Percentiles rank a stretch among this genome's conserved stretches.
Conservation (phyloP, 257 asterid genomes). For the Fraxinus quadrangulata region DNA sequence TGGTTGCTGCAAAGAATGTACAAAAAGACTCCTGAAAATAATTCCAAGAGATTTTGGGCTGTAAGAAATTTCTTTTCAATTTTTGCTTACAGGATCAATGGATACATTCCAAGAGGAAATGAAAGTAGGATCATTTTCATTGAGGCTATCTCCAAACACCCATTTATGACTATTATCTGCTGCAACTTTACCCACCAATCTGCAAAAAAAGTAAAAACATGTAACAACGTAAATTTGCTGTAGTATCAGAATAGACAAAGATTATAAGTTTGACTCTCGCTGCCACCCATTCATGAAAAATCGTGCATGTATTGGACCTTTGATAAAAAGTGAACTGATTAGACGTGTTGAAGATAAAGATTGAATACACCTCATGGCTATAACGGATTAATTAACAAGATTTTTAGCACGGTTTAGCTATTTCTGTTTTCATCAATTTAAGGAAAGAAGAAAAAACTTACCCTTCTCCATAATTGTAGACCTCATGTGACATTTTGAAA, state of each 20-base stretch:
- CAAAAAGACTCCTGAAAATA: conserved; percentile 12
- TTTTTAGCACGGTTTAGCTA: too few relatives aligned
- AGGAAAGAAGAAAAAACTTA: conserved; percentile 16
- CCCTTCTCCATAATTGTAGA: conserved; percentile 90
- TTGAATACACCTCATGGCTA: not conserved
- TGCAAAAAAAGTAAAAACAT: conserved; percentile 23
- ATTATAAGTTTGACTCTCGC: too few relatives aligned
- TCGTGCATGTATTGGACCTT: too few relatives aligned
- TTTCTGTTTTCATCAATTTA: too few relatives aligned
- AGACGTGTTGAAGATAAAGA: not conserved
- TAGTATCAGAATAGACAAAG: too few relatives aligned
- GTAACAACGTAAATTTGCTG: too few relatives aligned
- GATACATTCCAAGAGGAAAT: conserved; percentile 71
- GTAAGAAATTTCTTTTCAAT: not conserved
- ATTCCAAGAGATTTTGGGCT: not conserved
- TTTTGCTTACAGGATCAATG: conserved; percentile 61
- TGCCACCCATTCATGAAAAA: too few relatives aligned
- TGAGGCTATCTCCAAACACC: conserved; percentile 63
- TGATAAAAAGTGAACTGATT: too few relatives aligned
- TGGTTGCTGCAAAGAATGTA: conserved; percentile 53
- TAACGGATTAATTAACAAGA: not conserved
- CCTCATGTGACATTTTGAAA: conserved; percentile 89
- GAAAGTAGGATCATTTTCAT: conserved; percentile 55
- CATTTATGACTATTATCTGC: conserved; percentile 80
- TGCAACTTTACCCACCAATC: conserved; percentile 86